Evolutionary conservation across 2,329 filamentous ascomycete species (phyloP).

Genomic region (Aspergillus tubingensis): DNA sequence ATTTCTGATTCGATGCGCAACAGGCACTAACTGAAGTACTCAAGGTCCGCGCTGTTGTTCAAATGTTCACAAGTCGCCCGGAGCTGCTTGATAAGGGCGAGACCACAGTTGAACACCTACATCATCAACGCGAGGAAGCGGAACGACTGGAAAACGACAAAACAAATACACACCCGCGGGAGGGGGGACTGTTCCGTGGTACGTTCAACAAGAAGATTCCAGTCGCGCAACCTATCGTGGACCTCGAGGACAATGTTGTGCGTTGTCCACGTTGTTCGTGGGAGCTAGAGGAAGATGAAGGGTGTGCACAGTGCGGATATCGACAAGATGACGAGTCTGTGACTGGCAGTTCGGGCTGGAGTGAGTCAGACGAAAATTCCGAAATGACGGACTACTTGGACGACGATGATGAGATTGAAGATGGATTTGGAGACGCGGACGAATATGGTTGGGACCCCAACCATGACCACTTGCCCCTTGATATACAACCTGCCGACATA

Average conservation of each 20-base stretch:
- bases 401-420: slow-evolving; percentile 29
- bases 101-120: slow-evolving; percentile 61
- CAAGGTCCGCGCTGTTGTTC: slow-evolving; percentile 65
- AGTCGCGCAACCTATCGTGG: slow-evolving; percentile 50
- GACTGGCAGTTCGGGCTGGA: slow-evolving; percentile 43
- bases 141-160: slow-evolving; percentile 62
- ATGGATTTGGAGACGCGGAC: slow-evolving; percentile 34
- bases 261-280: slow-evolving; percentile 64
- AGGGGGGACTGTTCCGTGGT: slow-evolving; percentile 65
- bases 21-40: slow-evolving; percentile 4
- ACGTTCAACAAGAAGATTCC: slow-evolving; percentile 48
- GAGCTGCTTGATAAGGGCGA: slow-evolving; percentile 66
- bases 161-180: slow-evolving; percentile 50
- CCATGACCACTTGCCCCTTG: slow-evolving; percentile 15
- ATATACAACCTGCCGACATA: slow-evolving; percentile 17
- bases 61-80: slow-evolving; percentile 60
- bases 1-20: neutral
- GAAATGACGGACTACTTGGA: slow-evolving; percentile 48
- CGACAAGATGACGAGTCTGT: slow-evolving; percentile 48
- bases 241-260: slow-evolving; percentile 61
- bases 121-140: slow-evolving; percentile 61
- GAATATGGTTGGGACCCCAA: slow-evolving; percentile 24
- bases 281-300: slow-evolving; percentile 62
- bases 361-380: slow-evolving; percentile 45
- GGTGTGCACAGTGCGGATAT: slow-evolving; percentile 59